phyloP scores from a whole-genome alignment of 257 asterid genomes.

The Dorcoceras hygrometricum region DNA sequence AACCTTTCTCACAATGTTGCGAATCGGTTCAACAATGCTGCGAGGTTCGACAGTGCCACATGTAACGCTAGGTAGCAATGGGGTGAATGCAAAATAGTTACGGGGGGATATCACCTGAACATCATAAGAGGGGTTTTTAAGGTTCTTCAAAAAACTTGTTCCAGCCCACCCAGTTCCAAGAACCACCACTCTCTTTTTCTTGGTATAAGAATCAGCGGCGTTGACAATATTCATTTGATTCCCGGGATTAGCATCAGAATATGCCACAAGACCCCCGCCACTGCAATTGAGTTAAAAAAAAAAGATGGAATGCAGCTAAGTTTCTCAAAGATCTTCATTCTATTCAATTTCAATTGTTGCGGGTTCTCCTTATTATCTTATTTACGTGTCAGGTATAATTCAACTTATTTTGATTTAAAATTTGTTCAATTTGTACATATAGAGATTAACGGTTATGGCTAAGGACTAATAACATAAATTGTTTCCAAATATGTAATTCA shows the following conservation, averaged over 20 bases:
- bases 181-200: slow-evolving; percentile 80
- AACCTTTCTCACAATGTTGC: slow-evolving; percentile 87
- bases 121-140: slow-evolving; percentile 69
- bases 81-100: slow-evolving; percentile 92
- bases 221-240: slow-evolving; percentile 32
- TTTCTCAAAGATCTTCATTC: neutral
- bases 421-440: neutral
- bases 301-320: neutral
- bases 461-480: neutral
- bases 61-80: slow-evolving; percentile 92
- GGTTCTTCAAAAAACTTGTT: slow-evolving; percentile 74
- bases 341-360: neutral
- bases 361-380: neutral
- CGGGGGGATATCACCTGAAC: slow-evolving; percentile 96
- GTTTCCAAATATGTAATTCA: neutral
- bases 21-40: slow-evolving; percentile 91
- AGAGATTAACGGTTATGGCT: neutral
- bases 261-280: slow-evolving; percentile 83
- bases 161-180: slow-evolving; percentile 99
- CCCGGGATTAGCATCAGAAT: slow-evolving; percentile 60
- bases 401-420: neutral
- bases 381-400: neutral
- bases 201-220: slow-evolving; percentile 38
- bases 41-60: slow-evolving; percentile 95
- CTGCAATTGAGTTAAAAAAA: slow-evolving; percentile 35